Percentiles rank a stretch among this genome's conserved stretches.
Evolutionary conservation across 257 asterid species (phyloP).

Genomic region (Penstemon eatonii): DNA sequence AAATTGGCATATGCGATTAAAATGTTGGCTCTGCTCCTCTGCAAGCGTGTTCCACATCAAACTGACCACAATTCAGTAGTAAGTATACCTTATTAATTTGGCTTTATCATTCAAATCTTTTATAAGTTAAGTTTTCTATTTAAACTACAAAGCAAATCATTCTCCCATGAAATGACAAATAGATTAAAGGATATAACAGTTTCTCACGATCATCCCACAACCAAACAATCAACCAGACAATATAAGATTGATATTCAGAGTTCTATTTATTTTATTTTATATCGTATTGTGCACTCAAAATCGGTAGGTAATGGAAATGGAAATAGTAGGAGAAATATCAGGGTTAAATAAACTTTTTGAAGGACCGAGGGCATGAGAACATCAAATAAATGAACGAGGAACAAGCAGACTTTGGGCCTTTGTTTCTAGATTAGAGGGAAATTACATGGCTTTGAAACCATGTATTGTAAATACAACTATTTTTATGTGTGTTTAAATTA

Average conservation of each 20-base stretch:
- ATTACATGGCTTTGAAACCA: too few species aligned
- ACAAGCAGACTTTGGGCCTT: too few species aligned
- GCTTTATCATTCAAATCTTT: constrained; percentile 10
- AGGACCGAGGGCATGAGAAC: too few species aligned
- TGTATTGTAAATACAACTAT: too few species aligned
- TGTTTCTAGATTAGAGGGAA: too few species aligned
- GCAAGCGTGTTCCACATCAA: constrained; percentile 66
- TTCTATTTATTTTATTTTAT: not conserved
- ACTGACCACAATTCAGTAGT: constrained; percentile 32
- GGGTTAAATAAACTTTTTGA: not conserved
- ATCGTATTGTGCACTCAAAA: not conserved
- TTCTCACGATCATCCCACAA: not conserved
- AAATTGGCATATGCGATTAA: constrained; percentile 45
- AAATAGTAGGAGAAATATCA: not conserved
- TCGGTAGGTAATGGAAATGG: not conserved
- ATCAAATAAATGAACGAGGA: too few species aligned
- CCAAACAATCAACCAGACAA: not conserved
- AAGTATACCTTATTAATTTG: constrained; percentile 15
- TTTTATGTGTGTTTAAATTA: too few species aligned
- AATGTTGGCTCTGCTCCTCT: constrained; percentile 56
- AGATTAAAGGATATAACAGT: not conserved
- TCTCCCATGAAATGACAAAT: constrained; percentile 1
- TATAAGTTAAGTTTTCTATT: not conserved
- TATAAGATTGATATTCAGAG: not conserved
- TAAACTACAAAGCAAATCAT: constrained; percentile 13